phyloP scores from a whole-genome alignment of 1,139 yeast genomes.

The Diutina siamensis region DNA sequence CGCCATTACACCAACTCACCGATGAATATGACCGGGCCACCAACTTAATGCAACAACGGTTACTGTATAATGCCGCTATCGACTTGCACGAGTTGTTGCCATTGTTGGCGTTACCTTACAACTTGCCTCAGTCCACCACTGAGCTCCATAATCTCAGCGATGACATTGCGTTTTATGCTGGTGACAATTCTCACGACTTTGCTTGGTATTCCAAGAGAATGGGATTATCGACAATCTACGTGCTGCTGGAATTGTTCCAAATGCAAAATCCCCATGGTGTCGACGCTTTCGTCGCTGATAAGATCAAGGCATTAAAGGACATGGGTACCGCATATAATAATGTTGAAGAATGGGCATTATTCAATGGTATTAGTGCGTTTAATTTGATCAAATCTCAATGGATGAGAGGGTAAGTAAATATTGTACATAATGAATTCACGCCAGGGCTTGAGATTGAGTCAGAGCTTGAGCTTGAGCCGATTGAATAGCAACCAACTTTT shows the following conservation, averaged over 20 bases:
- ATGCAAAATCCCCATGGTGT: conserved; percentile 60
- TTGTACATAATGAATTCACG: neutral
- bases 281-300: conserved; percentile 48
- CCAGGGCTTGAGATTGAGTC: neutral
- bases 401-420: conserved; percentile 38
- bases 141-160: conserved; percentile 72
- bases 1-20: conserved; percentile 16
- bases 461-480: neutral
- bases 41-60: conserved; percentile 46
- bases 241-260: conserved; percentile 70
- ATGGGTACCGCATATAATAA: conserved; percentile 52
- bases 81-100: conserved; percentile 40
- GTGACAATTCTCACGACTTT: conserved; percentile 74
- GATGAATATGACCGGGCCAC: conserved; percentile 51
- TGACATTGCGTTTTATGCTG: conserved; percentile 71
- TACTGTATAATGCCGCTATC: conserved; percentile 50
- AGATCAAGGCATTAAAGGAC: conserved; percentile 41
- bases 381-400: conserved; percentile 65
- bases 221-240: conserved; percentile 58
- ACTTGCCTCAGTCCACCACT: conserved; percentile 37
- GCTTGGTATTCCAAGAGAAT: conserved; percentile 89
- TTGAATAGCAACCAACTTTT: conserved; percentile 23
- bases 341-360: conserved; percentile 64
- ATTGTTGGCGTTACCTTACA: conserved; percentile 42
- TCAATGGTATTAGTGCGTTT: conserved; percentile 53